Conservation (phyloP, 1,139 yeast genomes). For the Magnusiomyces suaveolens region DNA sequence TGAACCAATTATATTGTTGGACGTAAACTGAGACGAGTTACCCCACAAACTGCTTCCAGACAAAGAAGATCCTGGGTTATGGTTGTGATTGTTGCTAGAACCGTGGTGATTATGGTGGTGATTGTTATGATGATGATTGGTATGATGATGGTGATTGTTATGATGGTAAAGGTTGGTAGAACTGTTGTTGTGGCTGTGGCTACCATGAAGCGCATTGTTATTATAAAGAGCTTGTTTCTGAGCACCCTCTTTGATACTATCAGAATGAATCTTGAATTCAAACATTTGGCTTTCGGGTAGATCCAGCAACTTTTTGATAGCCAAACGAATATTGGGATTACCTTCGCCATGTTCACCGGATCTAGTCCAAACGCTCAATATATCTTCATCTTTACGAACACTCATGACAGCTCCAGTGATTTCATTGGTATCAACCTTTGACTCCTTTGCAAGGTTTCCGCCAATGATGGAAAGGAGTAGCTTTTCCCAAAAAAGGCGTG, state of each 20-base stretch:
- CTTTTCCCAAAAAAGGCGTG: slow-evolving; percentile 30
- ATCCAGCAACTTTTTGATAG: slow-evolving; percentile 21
- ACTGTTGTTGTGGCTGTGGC: background rate
- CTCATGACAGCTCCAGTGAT: slow-evolving; percentile 32
- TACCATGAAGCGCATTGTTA: slow-evolving; percentile 2
- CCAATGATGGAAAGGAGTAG: slow-evolving; percentile 30
- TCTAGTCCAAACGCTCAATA: slow-evolving; percentile 31
- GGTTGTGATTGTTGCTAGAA: background rate
- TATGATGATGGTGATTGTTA: background rate
- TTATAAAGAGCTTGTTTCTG: slow-evolving; percentile 15
- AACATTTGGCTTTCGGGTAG: slow-evolving; percentile 20
- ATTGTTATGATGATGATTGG: slow-evolving; percentile 1
- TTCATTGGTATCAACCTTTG: slow-evolving; percentile 23
- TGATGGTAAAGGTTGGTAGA: background rate
- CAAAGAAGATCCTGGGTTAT: background rate
- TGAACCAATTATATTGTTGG: background rate
- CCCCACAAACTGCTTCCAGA: background rate
- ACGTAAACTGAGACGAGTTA: background rate
- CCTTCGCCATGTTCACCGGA: slow-evolving; percentile 17
- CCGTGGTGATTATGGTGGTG: too few species aligned
- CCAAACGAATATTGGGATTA: slow-evolving; percentile 20
- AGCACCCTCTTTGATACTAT: slow-evolving; percentile 25
- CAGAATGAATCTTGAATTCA: slow-evolving; percentile 29
- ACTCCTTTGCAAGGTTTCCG: slow-evolving; percentile 23
- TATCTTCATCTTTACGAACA: slow-evolving; percentile 32